phyloP scores from a whole-genome alignment of 768 basidiomycete genomes.

The Dioszegia aurantiaca region DNA sequence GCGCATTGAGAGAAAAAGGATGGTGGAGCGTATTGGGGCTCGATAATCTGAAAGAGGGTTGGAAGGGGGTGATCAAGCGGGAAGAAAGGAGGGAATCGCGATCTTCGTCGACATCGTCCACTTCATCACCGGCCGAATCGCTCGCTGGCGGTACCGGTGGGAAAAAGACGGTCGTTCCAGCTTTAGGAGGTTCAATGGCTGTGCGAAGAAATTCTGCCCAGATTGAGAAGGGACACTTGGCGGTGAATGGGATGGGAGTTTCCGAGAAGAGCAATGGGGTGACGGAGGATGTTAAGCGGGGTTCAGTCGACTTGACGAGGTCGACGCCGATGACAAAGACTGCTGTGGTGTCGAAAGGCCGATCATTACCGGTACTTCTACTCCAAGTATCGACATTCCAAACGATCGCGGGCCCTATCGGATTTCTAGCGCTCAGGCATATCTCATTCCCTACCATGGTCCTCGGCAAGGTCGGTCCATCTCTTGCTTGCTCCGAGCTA shows the following conservation, averaged over 20 bases:
- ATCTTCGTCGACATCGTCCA: not conserved
- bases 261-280: not conserved
- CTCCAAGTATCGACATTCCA: constrained; percentile 82
- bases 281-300: not conserved
- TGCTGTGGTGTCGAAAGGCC: constrained; percentile 23
- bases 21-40: constrained; percentile 27
- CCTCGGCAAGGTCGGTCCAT: constrained; percentile 66
- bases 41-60: not conserved
- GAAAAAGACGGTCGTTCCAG: no score
- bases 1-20: constrained; percentile 15
- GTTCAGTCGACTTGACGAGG: no score
- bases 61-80: not conserved
- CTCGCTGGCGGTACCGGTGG: not conserved
- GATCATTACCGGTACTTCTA: constrained; percentile 31
- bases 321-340: no score
- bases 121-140: not conserved
- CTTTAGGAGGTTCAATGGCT: not conserved
- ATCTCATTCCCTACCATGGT: constrained; percentile 99
- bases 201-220: not conserved
- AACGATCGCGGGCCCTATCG: constrained; percentile 88
- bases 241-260: no score
- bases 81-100: not conserved
- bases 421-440: constrained; percentile 89
- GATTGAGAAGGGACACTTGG: not conserved
- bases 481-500: not conserved